Conservation (phyloP, 805 yeast genomes). For the Sugiyamaella boreocaroliniensis region DNA sequence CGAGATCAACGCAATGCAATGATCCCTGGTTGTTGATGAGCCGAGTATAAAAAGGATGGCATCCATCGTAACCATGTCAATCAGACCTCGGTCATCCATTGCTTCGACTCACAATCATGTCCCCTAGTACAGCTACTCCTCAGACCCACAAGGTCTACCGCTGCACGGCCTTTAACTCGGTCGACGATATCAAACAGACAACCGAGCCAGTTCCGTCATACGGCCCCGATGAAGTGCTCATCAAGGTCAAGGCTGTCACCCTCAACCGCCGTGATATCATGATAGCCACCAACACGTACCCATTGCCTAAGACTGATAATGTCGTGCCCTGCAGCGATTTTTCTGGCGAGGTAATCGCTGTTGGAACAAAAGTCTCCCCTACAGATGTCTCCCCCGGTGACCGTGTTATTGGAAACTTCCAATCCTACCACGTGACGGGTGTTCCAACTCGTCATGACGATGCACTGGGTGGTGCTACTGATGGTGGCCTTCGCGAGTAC, state of each 20-base stretch:
- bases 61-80: no score
- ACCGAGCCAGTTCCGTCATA: not conserved
- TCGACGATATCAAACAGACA: not conserved
- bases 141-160: no score
- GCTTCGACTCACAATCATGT: no score
- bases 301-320: not conserved
- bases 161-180: no score
- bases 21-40: no score
- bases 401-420: slow-evolving; percentile 8
- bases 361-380: not conserved
- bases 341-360: slow-evolving; percentile 6
- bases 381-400: slow-evolving; percentile 4
- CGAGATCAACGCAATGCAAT: no score
- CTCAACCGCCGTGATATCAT: slow-evolving; percentile 7
- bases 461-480: slow-evolving; percentile 7
- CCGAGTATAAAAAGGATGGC: no score
- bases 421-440: not conserved
- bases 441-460: not conserved
- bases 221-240: slow-evolving; percentile 2
- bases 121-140: no score
- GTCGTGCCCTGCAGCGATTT: slow-evolving; percentile 11
- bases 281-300: slow-evolving; percentile 5
- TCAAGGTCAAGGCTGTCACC: slow-evolving; percentile 8
- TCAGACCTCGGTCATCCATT: no score
- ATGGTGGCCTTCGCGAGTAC: slow-evolving; percentile 11